Percentiles rank a stretch among this genome's conserved stretches.
These are phyloP conservation scores for Eutypella sp. DNA, from an alignment of 2,329 filamentous ascomycete genomes.

Conservation along the genomic window DNA sequence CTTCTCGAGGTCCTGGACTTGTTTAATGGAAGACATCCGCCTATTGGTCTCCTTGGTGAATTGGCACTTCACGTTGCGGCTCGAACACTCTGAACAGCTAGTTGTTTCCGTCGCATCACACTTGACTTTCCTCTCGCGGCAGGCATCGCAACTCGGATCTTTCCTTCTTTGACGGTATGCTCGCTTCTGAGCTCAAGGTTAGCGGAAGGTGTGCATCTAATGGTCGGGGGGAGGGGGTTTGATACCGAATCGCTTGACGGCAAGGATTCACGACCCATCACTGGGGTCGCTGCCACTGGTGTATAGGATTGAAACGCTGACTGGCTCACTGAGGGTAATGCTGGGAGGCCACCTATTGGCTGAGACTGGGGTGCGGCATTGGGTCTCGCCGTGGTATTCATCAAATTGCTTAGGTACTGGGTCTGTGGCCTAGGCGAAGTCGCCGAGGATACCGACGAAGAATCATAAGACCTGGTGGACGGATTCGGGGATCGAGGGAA, in stretches of 20 bases:
- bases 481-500: slow-evolving; percentile 59
- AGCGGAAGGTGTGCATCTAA: slow-evolving; percentile 35
- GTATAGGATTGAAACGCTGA: slow-evolving; percentile 48
- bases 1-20: slow-evolving; percentile 94
- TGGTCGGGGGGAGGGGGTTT: slow-evolving; percentile 51
- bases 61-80: slow-evolving; percentile 93
- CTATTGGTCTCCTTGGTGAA: slow-evolving; percentile 99
- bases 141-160: slow-evolving; percentile 96
- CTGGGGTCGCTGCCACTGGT: slow-evolving; percentile 43
- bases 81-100: slow-evolving; percentile 96
- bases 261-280: slow-evolving; percentile 55
- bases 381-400: slow-evolving; percentile 47
- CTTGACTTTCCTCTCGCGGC: slow-evolving; percentile 78
- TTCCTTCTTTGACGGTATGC: slow-evolving; percentile 93
- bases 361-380: slow-evolving; percentile 46
- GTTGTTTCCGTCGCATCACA: slow-evolving; percentile 96
- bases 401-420: slow-evolving; percentile 48
- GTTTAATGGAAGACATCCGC: slow-evolving; percentile 98
- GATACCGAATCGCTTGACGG: slow-evolving; percentile 54
- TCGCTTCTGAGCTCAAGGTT: slow-evolving; percentile 75
- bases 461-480: slow-evolving; percentile 59
- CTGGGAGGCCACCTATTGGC: slow-evolving; percentile 45
- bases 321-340: slow-evolving; percentile 41
- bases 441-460: slow-evolving; percentile 58
- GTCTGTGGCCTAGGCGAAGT: slow-evolving; percentile 52